phyloP scores from a whole-genome alignment of 2,329 filamentous ascomycete species.

The Alternaria brassicae region DNA sequence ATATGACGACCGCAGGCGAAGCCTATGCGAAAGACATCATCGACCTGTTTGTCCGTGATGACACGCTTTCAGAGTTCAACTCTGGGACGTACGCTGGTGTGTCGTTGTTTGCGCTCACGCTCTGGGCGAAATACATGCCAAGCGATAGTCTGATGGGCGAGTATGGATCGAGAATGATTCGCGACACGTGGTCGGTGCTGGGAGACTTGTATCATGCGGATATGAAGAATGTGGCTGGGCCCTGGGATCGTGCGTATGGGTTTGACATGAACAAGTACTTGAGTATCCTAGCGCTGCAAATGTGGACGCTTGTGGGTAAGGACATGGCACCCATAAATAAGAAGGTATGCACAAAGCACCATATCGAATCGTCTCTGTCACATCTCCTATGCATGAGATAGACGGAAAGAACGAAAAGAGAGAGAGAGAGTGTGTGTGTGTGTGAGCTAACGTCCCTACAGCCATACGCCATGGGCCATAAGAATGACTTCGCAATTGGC shows the following conservation, averaged over 20 bases:
- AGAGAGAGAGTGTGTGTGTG: too few species aligned
- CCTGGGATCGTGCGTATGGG: slow-evolving; percentile 69
- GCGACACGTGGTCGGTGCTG: slow-evolving; percentile 61
- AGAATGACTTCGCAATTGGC: slow-evolving; percentile 65
- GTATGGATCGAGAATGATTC: slow-evolving; percentile 61
- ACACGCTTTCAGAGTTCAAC: slow-evolving; percentile 69
- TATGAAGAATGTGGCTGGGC: slow-evolving; percentile 67
- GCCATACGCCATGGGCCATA: slow-evolving; percentile 64
- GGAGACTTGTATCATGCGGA: slow-evolving; percentile 64
- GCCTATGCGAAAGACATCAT: slow-evolving; percentile 63
- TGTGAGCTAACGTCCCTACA: slow-evolving; percentile 30
- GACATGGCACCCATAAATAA: slow-evolving; percentile 45
- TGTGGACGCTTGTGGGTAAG: slow-evolving; percentile 66
- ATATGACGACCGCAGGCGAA: slow-evolving; percentile 67
- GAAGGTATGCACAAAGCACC: slow-evolving; percentile 27
- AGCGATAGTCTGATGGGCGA: slow-evolving; percentile 61
- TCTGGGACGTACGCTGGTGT: slow-evolving; percentile 69
- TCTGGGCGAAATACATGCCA: slow-evolving; percentile 67
- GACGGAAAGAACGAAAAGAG: neutral
- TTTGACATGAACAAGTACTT: slow-evolving; percentile 70
- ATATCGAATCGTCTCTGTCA: neutral
- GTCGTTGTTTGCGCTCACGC: slow-evolving; percentile 64
- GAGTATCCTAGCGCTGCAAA: slow-evolving; percentile 64
- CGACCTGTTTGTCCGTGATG: slow-evolving; percentile 62
- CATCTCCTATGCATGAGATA: neutral